Base-by-base conservation (phyloP, 192 early-diverging fungal genomes). In the Entophlyctis luteolus region DNA sequence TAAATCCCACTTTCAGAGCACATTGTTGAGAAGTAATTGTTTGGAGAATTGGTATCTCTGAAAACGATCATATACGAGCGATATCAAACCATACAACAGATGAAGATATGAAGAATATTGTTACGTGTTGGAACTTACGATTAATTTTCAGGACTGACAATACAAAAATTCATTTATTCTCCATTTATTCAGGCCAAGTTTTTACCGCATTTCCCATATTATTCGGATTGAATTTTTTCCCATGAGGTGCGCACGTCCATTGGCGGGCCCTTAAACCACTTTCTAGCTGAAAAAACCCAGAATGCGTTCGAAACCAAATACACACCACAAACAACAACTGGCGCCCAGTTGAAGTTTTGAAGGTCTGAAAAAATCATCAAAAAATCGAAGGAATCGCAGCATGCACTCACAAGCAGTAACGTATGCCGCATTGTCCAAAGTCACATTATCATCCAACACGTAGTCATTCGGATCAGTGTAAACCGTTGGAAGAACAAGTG, bases 181-280 rank as follows among this genome's bases (percentile, higher is more conserved):
- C n/a, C n/a, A n/a, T n/a, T n/a, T n/a, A n/a, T n/a, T n/a, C n/a
- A n/a, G n/a, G n/a, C n/a, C n/a, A n/a, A n/a, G n/a, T n/a, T n/a
- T n/a, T n/a, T n/a, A n/a, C n/a, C n/a, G n/a, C n/a, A n/a, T n/a
- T n/a, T n/a, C n/a, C n/a, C n/a, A n/a, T n/a, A n/a, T n/a, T n/a
- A n/a, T n/a, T n/a, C n/a, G n/a, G n/a, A n/a, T n/a, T n/a, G n/a
- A n/a, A n/a, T n/a, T n/a, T n/a, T n/a, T n/a, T 22, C 25, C 65
- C 50, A 67, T n/a, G 35, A 46, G 14, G 65, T 67, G 28, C 55
- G 34, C 31, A 18, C 42, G 31, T 67, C 65, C 20, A 67, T 34
- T 8, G 65, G 65, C 50, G 65, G 65, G 4, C 60, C 67, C 28
- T 58, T 68, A 29, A 68, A 68, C 67, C 67, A 68, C 22, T 59